Base-by-base conservation (phyloP, 371 early-diverging fungal species). In the Zopfochytrium polystomum region DNA sequence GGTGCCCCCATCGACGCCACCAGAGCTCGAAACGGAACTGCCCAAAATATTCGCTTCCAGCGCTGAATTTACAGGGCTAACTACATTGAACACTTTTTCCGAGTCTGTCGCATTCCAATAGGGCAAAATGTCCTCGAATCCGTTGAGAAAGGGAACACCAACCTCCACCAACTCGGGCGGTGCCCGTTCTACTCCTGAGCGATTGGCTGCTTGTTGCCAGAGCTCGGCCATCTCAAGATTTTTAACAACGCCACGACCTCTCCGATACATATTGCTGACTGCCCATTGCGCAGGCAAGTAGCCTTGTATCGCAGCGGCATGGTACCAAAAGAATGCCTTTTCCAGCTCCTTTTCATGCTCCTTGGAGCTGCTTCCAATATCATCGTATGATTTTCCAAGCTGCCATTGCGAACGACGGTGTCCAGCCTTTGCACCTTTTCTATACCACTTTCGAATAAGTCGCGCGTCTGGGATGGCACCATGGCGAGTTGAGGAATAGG, bases 321-420 rank as follows among this genome's bases (percentile, higher is more conserved):
- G 72, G 59, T 60, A 68, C 72, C 72, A 72, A 47, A 61, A 72
- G 48, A 72, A 72, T 7, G 72, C 67, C 30, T 61, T 58, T 7
- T 11, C 38, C 11, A 38, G 38, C 38, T 38, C 38, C 52, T 54
- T 44, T 5, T 25, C 25, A 45, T 52, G 44, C 33, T 51, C 53
- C 4, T 22, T 13, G 3, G 42, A 33, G 25, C 60, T 30, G 18
- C 26, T 26, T 30, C 44, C 48, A 44, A 52, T 53, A 23, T 72
- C 72, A 29, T 49, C 52, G 43, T 72, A 55, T 2, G 62, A 47
- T 34, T 62, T 64, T 3, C 66, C 72, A 48, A 72, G 23, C 27
- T 67, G 44, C 57, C 54, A 68, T 49, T 72, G 72, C 1, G 66
- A 56, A 25, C 66, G 13, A 15, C 55, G 65, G 52, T 72, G 65